Base-by-base conservation (phyloP, 2,329 filamentous ascomycete genomes). In the Acrocalymma vagum region DNA sequence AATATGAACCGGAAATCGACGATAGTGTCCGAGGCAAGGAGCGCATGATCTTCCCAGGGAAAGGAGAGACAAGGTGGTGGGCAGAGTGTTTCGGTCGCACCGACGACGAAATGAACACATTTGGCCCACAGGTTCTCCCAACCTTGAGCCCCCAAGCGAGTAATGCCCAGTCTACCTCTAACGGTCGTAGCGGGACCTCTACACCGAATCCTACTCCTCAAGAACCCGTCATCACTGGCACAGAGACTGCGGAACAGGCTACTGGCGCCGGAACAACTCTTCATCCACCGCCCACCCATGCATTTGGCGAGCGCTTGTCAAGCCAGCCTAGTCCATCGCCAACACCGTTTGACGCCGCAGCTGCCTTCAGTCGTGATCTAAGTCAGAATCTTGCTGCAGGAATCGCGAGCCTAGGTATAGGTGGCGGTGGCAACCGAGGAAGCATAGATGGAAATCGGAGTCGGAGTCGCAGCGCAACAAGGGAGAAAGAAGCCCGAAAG, bases 41-140 rank as follows among this genome's bases (percentile, higher is more conserved):
- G 65, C 81, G 91, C 4, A 81, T 99, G 6, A 79, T 99, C 10
- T 88, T 97, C 52, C 93, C 94, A 0, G 79, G 81, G 3, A 74
- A 87, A 1, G 81, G 82, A 9, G 86, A 95, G 48, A 82, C 94
- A n/a, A 82, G 90, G 45, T 99, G 94, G 94, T 99, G 94, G 94
- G 80, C 86, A 52, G 88, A 94, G 60, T 74, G 87, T 1, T 99
- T 96, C 70, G 90, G 90, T 30, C 83, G 92, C 21, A 85, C 85
- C 3, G 90, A 96, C 55, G 83, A 87, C 38, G 94, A 99, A 66
- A 97, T 99, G 93, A 99, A 99, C 58, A 83, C 82, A 10, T 51
- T 56, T 32, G 60, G 59, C 11, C 57, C 61, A 7, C 61, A 65
- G 31, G 45, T 54, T 13, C 55, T 58, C 2, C 48, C 47, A 6